Base-by-base conservation (phyloP, 192 early-diverging fungal genomes). In the Phlyctochytrium planicorne region DNA sequence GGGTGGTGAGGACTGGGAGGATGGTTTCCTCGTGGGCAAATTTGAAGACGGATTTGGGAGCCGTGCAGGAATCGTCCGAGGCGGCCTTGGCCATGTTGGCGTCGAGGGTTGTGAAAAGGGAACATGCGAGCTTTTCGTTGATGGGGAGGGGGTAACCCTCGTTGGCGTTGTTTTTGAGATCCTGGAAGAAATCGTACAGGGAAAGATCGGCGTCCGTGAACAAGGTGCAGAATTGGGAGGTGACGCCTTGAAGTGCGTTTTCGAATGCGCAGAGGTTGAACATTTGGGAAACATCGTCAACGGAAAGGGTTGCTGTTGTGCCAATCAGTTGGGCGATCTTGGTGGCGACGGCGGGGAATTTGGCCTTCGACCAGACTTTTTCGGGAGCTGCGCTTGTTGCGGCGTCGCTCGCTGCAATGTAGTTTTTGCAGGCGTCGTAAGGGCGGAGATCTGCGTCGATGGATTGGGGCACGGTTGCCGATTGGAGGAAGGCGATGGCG, bases 201-300 rank as follows among this genome's bases (percentile, higher is more conserved):
- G 16, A 31, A 16, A 75, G 36, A 20, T 76, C 75, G 0, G 36
- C 71, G n/a, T 14, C 59, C 1, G 60, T 63, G 52, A 76, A 76
- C 17, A 76, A 47, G 1, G 70, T 65, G 57, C 75, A 76, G 71
- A 76, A 68, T 23, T 66, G 59, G 14, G 17, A n/a, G 10, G 24
- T 56, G 3, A 1, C 40, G 31, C 75, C 75, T 53, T 71, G 71
- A 2, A 76, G 10, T 2, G 71, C 74, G 52, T 75, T 63, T 27
- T 74, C 75, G 53, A 76, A 76, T 17, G 64, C 24, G 66, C 75
- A 76, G 6, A 76, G 59, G 23, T 57, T 68, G 23, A 76, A 76
- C 65, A 76, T n/a, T 24, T 53, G 20, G 52, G 53, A 0, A 4
- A 76, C 61, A 57, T 76, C 66, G 3, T 32, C 16, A 16, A 59